These are phyloP conservation scores for Pleurotus ostreatus DNA, from an alignment of 768 basidiomycete species.

Conservation along the genomic window DNA sequence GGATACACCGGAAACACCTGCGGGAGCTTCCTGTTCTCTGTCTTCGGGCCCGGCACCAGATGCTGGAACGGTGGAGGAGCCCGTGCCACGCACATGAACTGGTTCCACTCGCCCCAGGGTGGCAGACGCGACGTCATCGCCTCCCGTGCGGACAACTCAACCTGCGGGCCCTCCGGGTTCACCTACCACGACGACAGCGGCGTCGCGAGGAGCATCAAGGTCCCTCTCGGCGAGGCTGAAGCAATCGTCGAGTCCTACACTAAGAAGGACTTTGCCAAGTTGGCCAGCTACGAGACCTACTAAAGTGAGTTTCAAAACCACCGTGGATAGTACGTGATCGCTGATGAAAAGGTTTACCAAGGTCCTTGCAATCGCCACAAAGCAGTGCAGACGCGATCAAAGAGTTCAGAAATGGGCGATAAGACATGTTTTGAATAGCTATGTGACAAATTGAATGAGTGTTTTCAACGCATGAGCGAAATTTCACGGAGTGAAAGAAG, in stretches of 20 bases:
- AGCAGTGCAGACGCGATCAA: too few species aligned
- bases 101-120: slow-evolving; percentile 7
- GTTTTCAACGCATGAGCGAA: too few species aligned
- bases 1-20: slow-evolving; percentile 7
- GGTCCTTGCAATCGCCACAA: too few species aligned
- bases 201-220: slow-evolving; percentile 4
- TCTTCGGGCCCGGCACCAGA: background rate
- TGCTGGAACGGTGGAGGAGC: slow-evolving; percentile 8
- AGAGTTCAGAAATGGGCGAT: too few species aligned
- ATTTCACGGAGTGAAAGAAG: too few species aligned
- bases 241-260: background rate
- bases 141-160: background rate
- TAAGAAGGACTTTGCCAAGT: background rate
- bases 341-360: too few species aligned
- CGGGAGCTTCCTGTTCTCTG: background rate
- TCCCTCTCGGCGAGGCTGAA: background rate
- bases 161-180: background rate
- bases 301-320: background rate
- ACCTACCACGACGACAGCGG: background rate
- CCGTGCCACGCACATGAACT: slow-evolving; percentile 5
- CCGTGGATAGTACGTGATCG: too few species aligned
- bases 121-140: background rate
- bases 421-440: too few species aligned
- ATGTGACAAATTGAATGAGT: too few species aligned
- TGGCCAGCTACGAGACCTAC: slow-evolving; percentile 1